These are phyloP conservation scores for Skeletonema costatum DNA, from an alignment of 108 stramenopile species.

Conservation along the genomic window DNA sequence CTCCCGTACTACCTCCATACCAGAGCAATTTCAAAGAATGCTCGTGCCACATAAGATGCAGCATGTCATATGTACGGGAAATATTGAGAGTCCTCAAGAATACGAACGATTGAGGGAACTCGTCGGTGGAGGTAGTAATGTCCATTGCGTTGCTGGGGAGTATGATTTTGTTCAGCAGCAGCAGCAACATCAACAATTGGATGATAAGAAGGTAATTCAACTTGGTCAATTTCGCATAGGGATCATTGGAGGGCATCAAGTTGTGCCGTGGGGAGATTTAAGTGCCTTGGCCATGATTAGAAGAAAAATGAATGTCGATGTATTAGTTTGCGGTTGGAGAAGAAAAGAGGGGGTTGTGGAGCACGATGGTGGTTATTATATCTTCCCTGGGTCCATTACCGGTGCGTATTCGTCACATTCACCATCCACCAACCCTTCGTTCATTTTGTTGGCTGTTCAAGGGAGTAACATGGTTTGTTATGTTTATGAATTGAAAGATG, in stretches of 20 bases:
- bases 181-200: conserved; percentile 14
- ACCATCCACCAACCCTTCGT: conserved; percentile 59
- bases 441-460: conserved; percentile 95
- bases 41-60: conserved; percentile 98
- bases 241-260: conserved; percentile 93
- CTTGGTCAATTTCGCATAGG: conserved; percentile 96
- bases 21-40: conserved; percentile 96
- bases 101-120: conserved; percentile 88
- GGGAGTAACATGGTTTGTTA: conserved; percentile 93
- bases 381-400: conserved; percentile 76
- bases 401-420: conserved; percentile 82
- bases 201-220: conserved; percentile 87
- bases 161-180: conserved; percentile 54
- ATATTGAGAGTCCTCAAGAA: conserved; percentile 83
- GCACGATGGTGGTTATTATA: conserved; percentile 77
- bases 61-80: conserved; percentile 98
- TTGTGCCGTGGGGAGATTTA: conserved; percentile 87
- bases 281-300: conserved; percentile 74
- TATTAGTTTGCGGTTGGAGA: conserved; percentile 94
- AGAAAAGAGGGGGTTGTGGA: conserved; percentile 90
- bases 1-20: conserved; percentile 85
- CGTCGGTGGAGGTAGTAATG: conserved; percentile 71
- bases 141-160: conserved; percentile 93
- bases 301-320: conserved; percentile 91
- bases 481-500: conserved; percentile 79